Base-by-base conservation (phyloP, 257 asterid genomes). In the Fraxinus quadrangulata region DNA sequence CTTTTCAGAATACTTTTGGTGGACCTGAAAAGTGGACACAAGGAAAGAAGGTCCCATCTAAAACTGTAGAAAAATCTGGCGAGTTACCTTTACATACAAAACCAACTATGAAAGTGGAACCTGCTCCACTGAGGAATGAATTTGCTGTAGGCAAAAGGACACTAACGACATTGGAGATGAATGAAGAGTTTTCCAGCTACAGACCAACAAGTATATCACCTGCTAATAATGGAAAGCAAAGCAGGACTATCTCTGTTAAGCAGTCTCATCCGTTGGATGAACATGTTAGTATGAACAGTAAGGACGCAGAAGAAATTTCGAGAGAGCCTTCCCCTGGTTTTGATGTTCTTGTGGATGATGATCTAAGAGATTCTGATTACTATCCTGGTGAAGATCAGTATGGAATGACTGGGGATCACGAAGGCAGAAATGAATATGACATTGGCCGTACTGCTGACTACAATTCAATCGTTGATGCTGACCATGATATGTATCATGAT, bases 291-390 rank as follows among this genome's bases (percentile, higher is more conserved):
- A 61, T 84, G 85, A 78, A 79, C 82, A 63, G 81, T 75, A 89
- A 80, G 86, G 91, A 87, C 19, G 80, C 81, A n/a, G 93, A 84
- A 13, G 97, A 90, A 81, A 79, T 87, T 75, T 94, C 98, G 19
- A 90, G 96, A 87, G 98, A 94, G 77, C 94, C 92, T 68, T 94
- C 98, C 56, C 98, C 98, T 78, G 98, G 96, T 69, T 92, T 94
- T 76, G 98, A 94, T 85, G 97, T 94, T 82, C 96, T 94, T 33
- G 98, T 94, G 36, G 97, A 90, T 78, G 92, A 90, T 72, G 96
- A 92, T 63, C 88, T 82, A 19, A 85, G 94, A 75, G 97, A 90
- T 81, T 83, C 96, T 59, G 93, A 86, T 70, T 92, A 87, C 84
- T 94, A 89, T 81, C 87, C 87, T 16, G 83, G 81, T 66, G 95